Evolutionary conservation across 129 eudicot genomes (phyloP), one percentile per base, ranked within the genome.

Genomic region (Calendula officinalis): DNA sequence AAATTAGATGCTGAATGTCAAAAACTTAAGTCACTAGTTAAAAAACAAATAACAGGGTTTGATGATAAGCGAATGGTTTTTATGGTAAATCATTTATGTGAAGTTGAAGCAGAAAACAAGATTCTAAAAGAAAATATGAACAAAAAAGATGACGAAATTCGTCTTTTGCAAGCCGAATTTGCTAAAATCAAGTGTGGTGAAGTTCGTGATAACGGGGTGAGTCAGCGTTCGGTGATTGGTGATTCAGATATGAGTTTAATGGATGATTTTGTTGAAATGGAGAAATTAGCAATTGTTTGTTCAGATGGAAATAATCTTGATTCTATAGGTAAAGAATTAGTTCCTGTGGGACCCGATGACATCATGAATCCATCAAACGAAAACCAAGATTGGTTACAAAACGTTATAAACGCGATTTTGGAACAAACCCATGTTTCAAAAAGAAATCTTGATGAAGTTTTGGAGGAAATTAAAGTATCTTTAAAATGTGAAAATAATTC

Each of bases 241-340:
- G 85, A 71, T 64, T 67, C 83, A 11, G 90, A 80, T 13, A 78
- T 80, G 80, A 83, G 94, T 59, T 70, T 87, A 38, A 82, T 82
- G 90, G 90, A 87, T 54, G 88, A 91, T 81, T 82, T 84, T 74
- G 84, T 71, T 27, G 96, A 90, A 72, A 87, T 84, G 94, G 98
- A 91, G 66, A 87, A 75, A 64, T 39, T 91, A 60, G 96, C 98
- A 36, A 84, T 91, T 42, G 95, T 91, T 60, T 64, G 64, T 22
- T 69, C 47, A 7, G 76, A 67, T 46, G 40, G 80, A 64, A 51
- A 30, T 17, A 70, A 76, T 55, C 63, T 67, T 41, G 82, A 75
- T 58, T 52, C 76, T 1, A 49, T 63, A 2, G 84, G 84, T 22
- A 86, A 83, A 54, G 91, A 83, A 67, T 56, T 91, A 61, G 85